Base-by-base conservation (phyloP, 176 grass and related monocot genomes). In the Bolboschoenus planiculmis region DNA sequence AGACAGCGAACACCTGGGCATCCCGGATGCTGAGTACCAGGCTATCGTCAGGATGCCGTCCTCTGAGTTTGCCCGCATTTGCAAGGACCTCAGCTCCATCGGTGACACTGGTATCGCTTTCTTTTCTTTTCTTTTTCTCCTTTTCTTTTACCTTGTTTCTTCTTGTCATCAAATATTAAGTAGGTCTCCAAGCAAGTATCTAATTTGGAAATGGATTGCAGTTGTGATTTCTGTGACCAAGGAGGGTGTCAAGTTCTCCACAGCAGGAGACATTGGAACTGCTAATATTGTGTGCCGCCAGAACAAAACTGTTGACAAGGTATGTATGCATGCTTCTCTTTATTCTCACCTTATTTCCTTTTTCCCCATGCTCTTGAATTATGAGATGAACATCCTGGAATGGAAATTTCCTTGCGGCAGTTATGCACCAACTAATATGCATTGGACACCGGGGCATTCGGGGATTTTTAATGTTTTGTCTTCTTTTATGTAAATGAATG, bases 201-300 rank as follows among this genome's bases (percentile, higher is more conserved):
- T 47, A 3, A 65, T 18, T 34, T 79, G 35, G 37, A 27, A 18
- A 4, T 1, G 47, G 16, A 0, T 13, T 62, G 36, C 31, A 98
- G 96, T 98, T 84, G 34, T 98, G 30, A 95, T 98, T 68, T 98
- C 92, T 33, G 96, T 98, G 46, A 93, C 96, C 27, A 98, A 98
- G 86, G 92, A 98, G 68, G 96, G 96, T 0, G 95, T 98, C 40
- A 98, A 98, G 76, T 98, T 98, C 80, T 98, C 95, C 10, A 93
- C 95, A 1, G 91, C 95, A 16, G 95, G 95, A 64, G 95, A 98
- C n/a, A 98, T 95, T 72, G 95, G 92, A 21, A 95, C 85, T 39
- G 95, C 95, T 8, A 98, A 98, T 56, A 95, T 98, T 34, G 92
- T 98, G 4, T 95, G 92, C 85, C 90, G 95, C 76, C 95, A 98